These are phyloP conservation scores for Sclerotinia glacialis DNA, from an alignment of 2,329 filamentous ascomycete species.

Conservation along the genomic window DNA sequence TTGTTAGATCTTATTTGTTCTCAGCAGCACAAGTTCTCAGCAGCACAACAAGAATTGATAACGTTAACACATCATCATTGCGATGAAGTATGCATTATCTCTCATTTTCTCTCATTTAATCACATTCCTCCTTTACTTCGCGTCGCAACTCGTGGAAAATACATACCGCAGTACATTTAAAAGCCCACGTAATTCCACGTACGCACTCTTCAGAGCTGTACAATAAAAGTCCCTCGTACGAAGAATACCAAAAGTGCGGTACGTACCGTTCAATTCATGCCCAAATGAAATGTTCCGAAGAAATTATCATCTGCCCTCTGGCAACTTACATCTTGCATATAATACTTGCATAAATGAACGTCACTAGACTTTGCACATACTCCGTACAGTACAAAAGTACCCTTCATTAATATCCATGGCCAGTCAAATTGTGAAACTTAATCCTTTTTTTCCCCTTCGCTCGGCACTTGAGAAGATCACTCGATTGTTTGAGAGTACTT, in stretches of 20 bases:
- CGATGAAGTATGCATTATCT: neutral
- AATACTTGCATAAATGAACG: constrained; percentile 20
- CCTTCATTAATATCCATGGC: neutral
- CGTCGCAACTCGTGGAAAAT: neutral
- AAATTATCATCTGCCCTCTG: constrained; percentile 12
- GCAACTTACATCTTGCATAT: constrained; percentile 16
- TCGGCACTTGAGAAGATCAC: constrained; percentile 20
- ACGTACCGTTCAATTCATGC: constrained; percentile 12
- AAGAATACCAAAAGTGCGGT: constrained; percentile 11
- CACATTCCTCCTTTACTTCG: neutral
- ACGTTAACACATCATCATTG: neutral
- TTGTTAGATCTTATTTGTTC: neutral
- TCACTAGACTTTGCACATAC: constrained; percentile 12
- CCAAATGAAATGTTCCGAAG: constrained; percentile 11
- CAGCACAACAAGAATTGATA: neutral
- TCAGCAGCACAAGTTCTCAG: neutral
- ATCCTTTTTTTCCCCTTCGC: neutral
- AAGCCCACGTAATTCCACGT: neutral
- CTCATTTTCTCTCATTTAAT: neutral
- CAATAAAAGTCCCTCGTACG: neutral
- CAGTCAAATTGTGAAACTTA: constrained; percentile 12
- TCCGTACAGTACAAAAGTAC: neutral
- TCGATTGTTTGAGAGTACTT: constrained; percentile 13
- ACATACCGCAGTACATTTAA: neutral
- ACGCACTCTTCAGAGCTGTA: neutral